These are phyloP conservation scores for Toxicodendron radicans DNA, from an alignment of 345 rosid species.

Conservation along the genomic window DNA sequence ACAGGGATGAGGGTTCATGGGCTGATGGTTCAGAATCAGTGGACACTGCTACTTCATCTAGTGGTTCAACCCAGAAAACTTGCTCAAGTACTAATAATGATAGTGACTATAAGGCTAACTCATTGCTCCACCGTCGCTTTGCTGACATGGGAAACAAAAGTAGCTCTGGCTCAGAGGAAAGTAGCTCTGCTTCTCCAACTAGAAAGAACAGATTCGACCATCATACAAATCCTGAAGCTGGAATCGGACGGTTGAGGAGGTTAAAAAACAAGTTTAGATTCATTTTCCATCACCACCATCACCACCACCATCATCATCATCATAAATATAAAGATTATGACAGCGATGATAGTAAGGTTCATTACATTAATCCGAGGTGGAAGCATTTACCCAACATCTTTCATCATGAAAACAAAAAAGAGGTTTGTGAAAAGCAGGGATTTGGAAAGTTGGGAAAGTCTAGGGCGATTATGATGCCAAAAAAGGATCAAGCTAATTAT, in stretches of 20 bases:
- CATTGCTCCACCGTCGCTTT: not conserved
- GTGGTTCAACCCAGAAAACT: not conserved
- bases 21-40: slow-evolving; percentile 6
- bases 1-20: too few relatives aligned
- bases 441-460: too few relatives aligned
- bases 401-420: slow-evolving; percentile 1
- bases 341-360: not conserved
- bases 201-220: slow-evolving; percentile 4
- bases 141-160: not conserved
- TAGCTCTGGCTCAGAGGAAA: not conserved
- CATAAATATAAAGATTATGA: slow-evolving; percentile 25
- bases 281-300: slow-evolving; percentile 67
- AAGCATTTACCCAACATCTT: slow-evolving; percentile 32
- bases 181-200: not conserved
- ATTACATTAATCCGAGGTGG: slow-evolving; percentile 37
- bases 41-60: slow-evolving; percentile 12
- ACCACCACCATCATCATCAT: slow-evolving; percentile 58
- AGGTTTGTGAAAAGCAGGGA: too few relatives aligned
- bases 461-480: not conserved
- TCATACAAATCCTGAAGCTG: slow-evolving; percentile 20
- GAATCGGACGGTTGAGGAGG: slow-evolving; percentile 46
- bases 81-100: not conserved
- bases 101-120: not conserved
- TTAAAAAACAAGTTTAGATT: slow-evolving; percentile 59
- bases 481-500: not conserved